Conservation (phyloP, 2,329 filamentous ascomycete species). For the Parastagonospora avenae region DNA sequence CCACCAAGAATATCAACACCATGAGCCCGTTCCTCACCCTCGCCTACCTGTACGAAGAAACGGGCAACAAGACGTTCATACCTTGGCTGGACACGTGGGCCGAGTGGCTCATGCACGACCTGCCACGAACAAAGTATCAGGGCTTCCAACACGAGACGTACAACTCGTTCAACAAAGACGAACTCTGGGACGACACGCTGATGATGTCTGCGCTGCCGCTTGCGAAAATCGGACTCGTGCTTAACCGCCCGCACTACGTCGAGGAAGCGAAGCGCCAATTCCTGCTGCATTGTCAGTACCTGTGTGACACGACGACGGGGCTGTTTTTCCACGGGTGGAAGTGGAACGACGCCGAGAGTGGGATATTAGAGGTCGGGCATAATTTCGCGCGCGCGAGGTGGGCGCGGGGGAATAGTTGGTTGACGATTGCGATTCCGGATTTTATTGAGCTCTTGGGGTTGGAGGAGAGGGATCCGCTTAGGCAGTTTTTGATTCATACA, state of each 20-base stretch:
- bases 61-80: constrained; percentile 68
- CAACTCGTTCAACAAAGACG: constrained; percentile 70
- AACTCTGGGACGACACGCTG: constrained; percentile 84
- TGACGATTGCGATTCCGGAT: constrained; percentile 83
- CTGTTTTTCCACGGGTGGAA: constrained; percentile 85
- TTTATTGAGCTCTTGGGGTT: constrained; percentile 75
- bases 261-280: constrained; percentile 80
- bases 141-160: constrained; percentile 80
- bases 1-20: constrained; percentile 85
- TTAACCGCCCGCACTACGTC: constrained; percentile 73
- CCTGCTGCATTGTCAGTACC: constrained; percentile 76
- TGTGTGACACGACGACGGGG: constrained; percentile 73
- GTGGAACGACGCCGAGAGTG: constrained; percentile 66
- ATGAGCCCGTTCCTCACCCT: constrained; percentile 80
- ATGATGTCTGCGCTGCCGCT: constrained; percentile 88
- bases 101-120: constrained; percentile 80
- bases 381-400: constrained; percentile 63
- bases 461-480: constrained; percentile 63
- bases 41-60: constrained; percentile 78
- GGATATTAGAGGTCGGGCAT: constrained; percentile 57
- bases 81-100: constrained; percentile 82
- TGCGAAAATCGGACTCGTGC: constrained; percentile 76
- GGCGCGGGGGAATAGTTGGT: constrained; percentile 71
- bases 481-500: constrained; percentile 64
- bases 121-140: constrained; percentile 73